A percentile compares a stretch with the other conserved stretches of the same genome.
These are phyloP conservation scores for Talaromyces borbonicus DNA, from an alignment of 495 filamentous ascomycete species.

Conservation along the genomic window DNA sequence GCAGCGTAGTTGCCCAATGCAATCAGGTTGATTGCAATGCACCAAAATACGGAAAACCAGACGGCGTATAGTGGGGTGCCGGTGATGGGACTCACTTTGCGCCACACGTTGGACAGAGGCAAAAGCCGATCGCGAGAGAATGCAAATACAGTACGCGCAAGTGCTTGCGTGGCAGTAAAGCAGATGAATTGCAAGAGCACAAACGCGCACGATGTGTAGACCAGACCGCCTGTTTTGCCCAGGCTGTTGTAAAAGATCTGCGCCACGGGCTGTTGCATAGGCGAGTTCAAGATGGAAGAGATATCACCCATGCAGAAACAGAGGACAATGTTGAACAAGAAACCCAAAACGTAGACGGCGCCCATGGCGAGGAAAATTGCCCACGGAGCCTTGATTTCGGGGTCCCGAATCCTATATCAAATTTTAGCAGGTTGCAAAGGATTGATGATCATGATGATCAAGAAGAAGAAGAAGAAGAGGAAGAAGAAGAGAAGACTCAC, in stretches of 20 bases:
- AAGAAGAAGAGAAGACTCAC: neutral
- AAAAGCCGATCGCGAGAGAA: slow-evolving; percentile 51
- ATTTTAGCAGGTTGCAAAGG: too few relatives aligned
- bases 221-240: slow-evolving; percentile 46
- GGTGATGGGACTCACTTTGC: slow-evolving; percentile 40
- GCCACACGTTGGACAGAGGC: slow-evolving; percentile 46
- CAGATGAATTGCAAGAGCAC: slow-evolving; percentile 43
- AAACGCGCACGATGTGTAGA: slow-evolving; percentile 50
- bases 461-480: neutral
- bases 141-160: slow-evolving; percentile 53
- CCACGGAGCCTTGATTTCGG: slow-evolving; percentile 49
- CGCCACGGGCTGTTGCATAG: slow-evolving; percentile 49
- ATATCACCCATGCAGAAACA: slow-evolving; percentile 51
- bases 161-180: slow-evolving; percentile 52
- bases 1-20: slow-evolving; percentile 52
- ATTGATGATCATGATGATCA: too few relatives aligned
- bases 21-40: slow-evolving; percentile 52
- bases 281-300: slow-evolving; percentile 29
- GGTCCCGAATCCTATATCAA: slow-evolving; percentile 33
- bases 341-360: slow-evolving; percentile 52
- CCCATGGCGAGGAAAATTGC: slow-evolving; percentile 50
- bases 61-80: slow-evolving; percentile 51
- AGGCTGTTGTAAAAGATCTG: slow-evolving; percentile 55
- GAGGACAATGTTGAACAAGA: slow-evolving; percentile 54
- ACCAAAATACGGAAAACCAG: slow-evolving; percentile 47